Percentiles rank a stretch among this genome's conserved stretches.
Conservation (phyloP, 345 rosid species). For the Abelmoschus esculentus region DNA sequence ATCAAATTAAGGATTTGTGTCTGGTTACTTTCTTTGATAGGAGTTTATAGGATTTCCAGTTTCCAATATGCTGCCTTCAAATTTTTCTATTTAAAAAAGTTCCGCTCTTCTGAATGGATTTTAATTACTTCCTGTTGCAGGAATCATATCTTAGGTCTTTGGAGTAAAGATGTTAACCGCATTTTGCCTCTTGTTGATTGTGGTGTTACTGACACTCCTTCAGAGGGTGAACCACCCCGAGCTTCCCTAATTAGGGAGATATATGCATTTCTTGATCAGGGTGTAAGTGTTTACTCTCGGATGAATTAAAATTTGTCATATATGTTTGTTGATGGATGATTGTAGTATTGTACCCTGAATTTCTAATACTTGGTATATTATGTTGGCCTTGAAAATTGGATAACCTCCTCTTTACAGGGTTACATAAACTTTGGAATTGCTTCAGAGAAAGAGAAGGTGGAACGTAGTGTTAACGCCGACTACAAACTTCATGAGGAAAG, state of each 20-base stretch:
- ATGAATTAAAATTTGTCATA: background rate
- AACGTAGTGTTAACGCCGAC: constrained; percentile 30
- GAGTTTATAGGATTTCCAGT: background rate
- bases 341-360: too few species aligned
- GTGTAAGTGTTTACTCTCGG: constrained; percentile 50
- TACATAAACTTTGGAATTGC: constrained; percentile 94
- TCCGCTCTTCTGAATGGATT: constrained; percentile 1
- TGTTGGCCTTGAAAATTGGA: background rate
- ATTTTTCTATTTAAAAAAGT: constrained; percentile 5
- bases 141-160: constrained; percentile 73
- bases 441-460: constrained; percentile 44
- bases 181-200: constrained; percentile 76
- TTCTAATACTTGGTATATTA: background rate
- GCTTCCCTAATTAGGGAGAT: constrained; percentile 66
- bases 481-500: constrained; percentile 44
- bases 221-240: constrained; percentile 50
- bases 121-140: constrained; percentile 37
- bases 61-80: background rate
- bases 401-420: constrained; percentile 49
- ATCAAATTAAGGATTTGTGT: background rate
- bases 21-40: background rate
- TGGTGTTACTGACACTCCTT: constrained; percentile 41
- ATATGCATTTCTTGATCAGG: constrained; percentile 82
- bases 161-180: constrained; percentile 79
- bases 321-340: background rate